A percentile compares a stretch with the other conserved stretches of the same genome.
These are phyloP conservation scores for Dalbergia cochinchinensis DNA, from an alignment of 306 rosid species.

Conservation along the genomic window DNA sequence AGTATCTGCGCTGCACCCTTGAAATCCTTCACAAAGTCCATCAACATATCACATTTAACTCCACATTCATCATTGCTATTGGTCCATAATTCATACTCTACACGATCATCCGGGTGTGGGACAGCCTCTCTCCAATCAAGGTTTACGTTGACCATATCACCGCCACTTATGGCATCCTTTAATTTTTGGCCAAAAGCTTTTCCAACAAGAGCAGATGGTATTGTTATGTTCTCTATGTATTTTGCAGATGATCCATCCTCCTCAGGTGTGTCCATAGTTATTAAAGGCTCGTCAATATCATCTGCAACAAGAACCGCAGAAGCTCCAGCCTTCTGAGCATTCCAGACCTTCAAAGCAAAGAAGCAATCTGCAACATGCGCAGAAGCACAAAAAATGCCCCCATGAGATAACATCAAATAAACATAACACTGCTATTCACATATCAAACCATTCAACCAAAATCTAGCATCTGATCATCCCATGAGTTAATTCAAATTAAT, in stretches of 20 bases:
- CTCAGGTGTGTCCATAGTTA: slow-evolving; percentile 97
- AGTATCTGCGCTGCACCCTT: slow-evolving; percentile 99
- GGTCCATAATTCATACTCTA: slow-evolving; percentile 97
- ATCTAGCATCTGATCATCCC: no score
- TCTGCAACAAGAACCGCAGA: slow-evolving; percentile 99
- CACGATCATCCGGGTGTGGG: slow-evolving; percentile 99
- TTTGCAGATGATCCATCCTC: slow-evolving; percentile 84
- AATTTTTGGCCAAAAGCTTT: slow-evolving; percentile 79
- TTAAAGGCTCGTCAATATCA: slow-evolving; percentile 77
- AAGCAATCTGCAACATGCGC: slow-evolving; percentile 87
- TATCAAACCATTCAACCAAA: slow-evolving; percentile 2
- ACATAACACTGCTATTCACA: not conserved
- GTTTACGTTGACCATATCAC: slow-evolving; percentile 92
- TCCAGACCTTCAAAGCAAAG: slow-evolving; percentile 98
- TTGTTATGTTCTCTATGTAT: slow-evolving; percentile 92
- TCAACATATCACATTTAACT: slow-evolving; percentile 94
- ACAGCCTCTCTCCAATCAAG: slow-evolving; percentile 99
- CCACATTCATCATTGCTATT: slow-evolving; percentile 99
- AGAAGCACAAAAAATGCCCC: slow-evolving; percentile 58
- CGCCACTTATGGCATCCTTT: slow-evolving; percentile 70
- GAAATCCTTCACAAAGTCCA: slow-evolving; percentile 93
- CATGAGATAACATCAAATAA: slow-evolving; percentile 25
- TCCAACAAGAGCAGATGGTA: slow-evolving; percentile 95
- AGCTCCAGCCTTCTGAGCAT: slow-evolving; percentile 99
- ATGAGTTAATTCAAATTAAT: not conserved